These are phyloP conservation scores for Trichopus zeylanicus DNA, from an alignment of 116 monocot species.

Conservation along the genomic window DNA sequence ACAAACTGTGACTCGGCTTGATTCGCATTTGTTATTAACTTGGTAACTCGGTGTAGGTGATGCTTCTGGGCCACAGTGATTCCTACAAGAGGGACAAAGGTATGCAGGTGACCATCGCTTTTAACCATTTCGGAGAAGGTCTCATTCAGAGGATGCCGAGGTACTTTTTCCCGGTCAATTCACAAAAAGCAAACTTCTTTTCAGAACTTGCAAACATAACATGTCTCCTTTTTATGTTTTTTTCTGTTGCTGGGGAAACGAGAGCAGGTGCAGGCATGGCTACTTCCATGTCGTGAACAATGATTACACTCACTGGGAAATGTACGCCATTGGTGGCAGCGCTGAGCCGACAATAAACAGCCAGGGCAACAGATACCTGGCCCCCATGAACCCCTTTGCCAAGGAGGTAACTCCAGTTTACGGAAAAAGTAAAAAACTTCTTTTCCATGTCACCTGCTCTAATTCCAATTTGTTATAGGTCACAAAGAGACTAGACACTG, in stretches of 20 bases:
- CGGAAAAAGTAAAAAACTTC: no score
- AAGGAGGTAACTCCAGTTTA: no score
- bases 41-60: no score
- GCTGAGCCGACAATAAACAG: constrained; percentile 65
- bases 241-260: background rate
- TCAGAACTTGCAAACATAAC: no score
- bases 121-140: constrained; percentile 13
- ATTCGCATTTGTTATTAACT: no score
- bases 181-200: no score
- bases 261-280: constrained; percentile 30
- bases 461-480: background rate
- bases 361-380: constrained; percentile 68
- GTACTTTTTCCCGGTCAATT: background rate
- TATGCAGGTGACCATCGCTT: constrained; percentile 12
- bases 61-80: constrained; percentile 13
- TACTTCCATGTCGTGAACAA: constrained; percentile 45
- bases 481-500: background rate
- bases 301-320: constrained; percentile 75
- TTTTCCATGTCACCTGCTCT: no score
- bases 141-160: constrained; percentile 17
- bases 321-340: constrained; percentile 71
- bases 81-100: background rate
- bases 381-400: constrained; percentile 32
- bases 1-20: no score
- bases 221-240: no score